Base-by-base conservation (phyloP, 2,329 filamentous ascomycete species). In the Biscogniauxia marginata region DNA sequence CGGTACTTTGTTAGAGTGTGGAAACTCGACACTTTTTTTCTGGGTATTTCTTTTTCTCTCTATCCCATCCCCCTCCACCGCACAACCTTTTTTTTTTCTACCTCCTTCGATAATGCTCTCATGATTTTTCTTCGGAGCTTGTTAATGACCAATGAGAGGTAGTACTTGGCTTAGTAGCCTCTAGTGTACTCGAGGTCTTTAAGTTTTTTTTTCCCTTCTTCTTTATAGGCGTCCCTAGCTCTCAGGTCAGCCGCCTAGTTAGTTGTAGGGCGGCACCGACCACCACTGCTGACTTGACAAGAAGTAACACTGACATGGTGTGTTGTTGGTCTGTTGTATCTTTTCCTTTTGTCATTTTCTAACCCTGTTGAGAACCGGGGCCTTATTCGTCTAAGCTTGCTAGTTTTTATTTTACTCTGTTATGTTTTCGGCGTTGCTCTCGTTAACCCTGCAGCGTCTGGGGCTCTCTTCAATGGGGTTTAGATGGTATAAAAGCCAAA, bases 401-500 rank as follows among this genome's bases (percentile, higher is more conserved):
- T 13, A 34, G 4, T 34, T 34, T 34, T 34, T 34, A 13, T 11
- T 34, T 8, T 13, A 34, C 30, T 25, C n/a, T 16, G 9, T 39
- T 16, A 39, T 7, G 30, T 39, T 39, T 39, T 39, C 30, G 30
- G 30, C 30, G 30, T 16, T 6, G 30, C 11, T 16, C 30, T 39
- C n/a, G 30, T 39, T 39, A 39, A 16, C 30, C 11, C 30, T 39
- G 30, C 30, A 6, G 6, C 11, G 30, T 39, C 13, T 39, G 30
- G 30, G 30, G 30, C 30, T 39, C 30, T 39, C n/a, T n/a, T n/a
- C n/a, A n/a, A n/a, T n/a, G n/a, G n/a, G n/a, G 30, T 8, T 39
- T 39, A n/a, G 30, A 39, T 48, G 24, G 16, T 51, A 51, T 51
- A 45, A 44, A 51, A 51, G 34, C 49, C 34, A 30, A 19, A 30